A percentile compares a stretch with the other conserved stretches of the same genome.
These are phyloP conservation scores for Xeromyces bisporus DNA, from an alignment of 495 filamentous ascomycete species.

Conservation along the genomic window DNA sequence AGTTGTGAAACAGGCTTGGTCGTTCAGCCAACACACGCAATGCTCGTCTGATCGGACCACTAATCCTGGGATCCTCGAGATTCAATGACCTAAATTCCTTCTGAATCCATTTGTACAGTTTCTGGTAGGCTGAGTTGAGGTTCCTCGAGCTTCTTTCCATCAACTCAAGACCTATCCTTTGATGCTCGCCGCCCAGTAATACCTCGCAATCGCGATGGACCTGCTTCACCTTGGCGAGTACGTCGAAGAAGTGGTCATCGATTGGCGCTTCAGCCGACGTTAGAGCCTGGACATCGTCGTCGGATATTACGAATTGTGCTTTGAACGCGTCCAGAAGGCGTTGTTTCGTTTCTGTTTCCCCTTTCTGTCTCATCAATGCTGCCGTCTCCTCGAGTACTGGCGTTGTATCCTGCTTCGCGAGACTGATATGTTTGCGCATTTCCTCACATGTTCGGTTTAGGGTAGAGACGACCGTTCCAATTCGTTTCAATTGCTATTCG, in stretches of 20 bases:
- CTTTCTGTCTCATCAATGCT: constrained; percentile 54
- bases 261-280: constrained; percentile 66
- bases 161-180: constrained; percentile 69
- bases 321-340: constrained; percentile 68
- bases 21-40: constrained; percentile 79
- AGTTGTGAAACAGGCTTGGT: constrained; percentile 80
- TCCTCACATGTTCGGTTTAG: constrained; percentile 69
- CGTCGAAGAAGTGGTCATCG: constrained; percentile 68
- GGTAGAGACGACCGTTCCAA: constrained; percentile 58
- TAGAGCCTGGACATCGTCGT: constrained; percentile 54
- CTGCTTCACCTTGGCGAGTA: constrained; percentile 66
- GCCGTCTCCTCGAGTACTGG: constrained; percentile 67
- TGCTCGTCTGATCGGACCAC: constrained; percentile 65
- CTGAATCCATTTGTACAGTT: constrained; percentile 88
- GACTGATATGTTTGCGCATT: constrained; percentile 59
- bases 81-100: constrained; percentile 84
- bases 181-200: constrained; percentile 76
- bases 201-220: constrained; percentile 80
- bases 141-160: constrained; percentile 78
- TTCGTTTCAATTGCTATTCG: constrained; percentile 58
- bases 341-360: constrained; percentile 72
- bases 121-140: constrained; percentile 86
- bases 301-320: constrained; percentile 67
- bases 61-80: constrained; percentile 88
- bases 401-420: constrained; percentile 56